Evolutionary conservation across 2,329 filamentous ascomycete genomes (phyloP).

Genomic region (Aspergillus fischeri): DNA sequence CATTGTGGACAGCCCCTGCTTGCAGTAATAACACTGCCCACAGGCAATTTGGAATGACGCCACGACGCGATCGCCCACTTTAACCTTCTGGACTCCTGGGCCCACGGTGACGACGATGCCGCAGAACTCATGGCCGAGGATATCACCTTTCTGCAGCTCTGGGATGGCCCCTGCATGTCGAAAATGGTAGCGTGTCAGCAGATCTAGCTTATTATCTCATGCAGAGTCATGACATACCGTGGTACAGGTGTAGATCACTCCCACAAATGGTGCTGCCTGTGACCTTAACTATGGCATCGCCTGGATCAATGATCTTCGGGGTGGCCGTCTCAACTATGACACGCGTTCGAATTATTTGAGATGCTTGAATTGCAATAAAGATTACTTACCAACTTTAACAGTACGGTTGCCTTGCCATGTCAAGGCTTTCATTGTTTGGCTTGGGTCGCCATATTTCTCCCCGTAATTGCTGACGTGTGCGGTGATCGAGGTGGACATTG

Average conservation of each 20-base stretch:
- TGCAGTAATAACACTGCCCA: slow-evolving; percentile 68
- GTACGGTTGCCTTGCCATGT: not conserved
- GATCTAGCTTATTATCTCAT: not conserved
- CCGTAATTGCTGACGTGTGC: not conserved
- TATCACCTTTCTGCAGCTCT: slow-evolving; percentile 61
- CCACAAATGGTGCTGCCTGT: slow-evolving; percentile 63
- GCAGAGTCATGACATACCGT: slow-evolving; percentile 24
- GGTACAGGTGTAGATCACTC: slow-evolving; percentile 53
- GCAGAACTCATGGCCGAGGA: slow-evolving; percentile 59
- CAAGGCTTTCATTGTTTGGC: not conserved
- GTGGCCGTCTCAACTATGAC: slow-evolving; percentile 58
- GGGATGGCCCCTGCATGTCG: slow-evolving; percentile 44
- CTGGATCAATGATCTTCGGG: slow-evolving; percentile 67
- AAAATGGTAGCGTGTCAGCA: not conserved
- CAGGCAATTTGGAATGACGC: slow-evolving; percentile 80
- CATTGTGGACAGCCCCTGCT: slow-evolving; percentile 73
- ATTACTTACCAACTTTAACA: not conserved
- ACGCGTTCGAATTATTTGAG: not conserved
- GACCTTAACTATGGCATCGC: slow-evolving; percentile 76
- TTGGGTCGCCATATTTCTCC: not conserved
- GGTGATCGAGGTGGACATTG: not conserved
- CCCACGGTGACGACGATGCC: slow-evolving; percentile 54
- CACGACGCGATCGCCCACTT: slow-evolving; percentile 67
- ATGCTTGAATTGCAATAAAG: not conserved
- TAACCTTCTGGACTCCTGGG: slow-evolving; percentile 49